Evolutionary conservation across 1,284 basidiomycete species (phyloP), one percentile per base, ranked within the genome.

Genomic region (Heliocybe sulcata): DNA sequence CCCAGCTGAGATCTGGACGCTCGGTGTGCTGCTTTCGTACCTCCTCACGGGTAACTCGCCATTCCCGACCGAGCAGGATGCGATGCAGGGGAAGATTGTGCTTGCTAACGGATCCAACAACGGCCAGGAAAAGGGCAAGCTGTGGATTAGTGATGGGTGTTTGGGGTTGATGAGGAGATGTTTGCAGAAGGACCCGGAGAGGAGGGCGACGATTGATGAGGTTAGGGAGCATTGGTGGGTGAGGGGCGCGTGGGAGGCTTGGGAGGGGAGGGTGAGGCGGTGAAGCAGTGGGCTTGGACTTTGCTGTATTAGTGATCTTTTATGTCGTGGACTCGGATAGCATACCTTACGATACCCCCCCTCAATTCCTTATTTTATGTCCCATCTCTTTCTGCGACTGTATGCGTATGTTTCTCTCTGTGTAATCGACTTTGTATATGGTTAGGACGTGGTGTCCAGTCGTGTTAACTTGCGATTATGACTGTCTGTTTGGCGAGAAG

Each of bases 11-110:
- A 80, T 95, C 47, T 96, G 93, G 94, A 91, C 90, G 1, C 78
- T 95, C n/a, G 94, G 94, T 29, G 87, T 96, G 49, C 77, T 96
- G 33, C 82, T 95, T 54, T 88, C 87, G 19, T 94, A 92, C 69
- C 77, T 96, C 47, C 77, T 95, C 59, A 92, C 89, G 2, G 93
- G 93, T 16, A 79, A 87, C 61, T 91, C 90, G 22, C 92, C 92
- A 2, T 96, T 95, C 68, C 81, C 85, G 3, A 85, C 85, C 8
- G 80, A 83, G 53, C 76, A 79, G 25, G 85, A 90, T 61, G 90
- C 91, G 16, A 72, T 80, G 16, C 70, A 77, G 16, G 82, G 82
- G 8, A 72, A 64, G 20, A 76, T 83, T 20, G 63, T 74, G 51
- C 67, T 82, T 23, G 38, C 69, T 63, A 57, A 74, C 68, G 38